A percentile compares a stretch with the other conserved stretches of the same genome.
These are phyloP conservation scores for Pythium dissotocum DNA, from an alignment of 352 stramenopile species.

Conservation along the genomic window DNA sequence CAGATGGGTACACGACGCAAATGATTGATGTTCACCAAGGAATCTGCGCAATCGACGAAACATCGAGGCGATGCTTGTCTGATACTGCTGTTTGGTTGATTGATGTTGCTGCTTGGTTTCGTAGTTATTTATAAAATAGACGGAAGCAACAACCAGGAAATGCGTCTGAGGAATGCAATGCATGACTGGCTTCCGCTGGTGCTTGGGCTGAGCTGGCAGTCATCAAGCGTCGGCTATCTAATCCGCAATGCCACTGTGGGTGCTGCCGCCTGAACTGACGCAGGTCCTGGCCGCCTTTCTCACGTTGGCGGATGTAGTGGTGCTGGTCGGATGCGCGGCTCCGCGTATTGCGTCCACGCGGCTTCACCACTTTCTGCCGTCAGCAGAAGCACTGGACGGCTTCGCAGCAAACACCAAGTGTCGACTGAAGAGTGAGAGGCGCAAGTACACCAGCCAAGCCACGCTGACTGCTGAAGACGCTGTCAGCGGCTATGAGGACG, in stretches of 20 bases:
- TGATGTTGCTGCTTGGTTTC: neutral
- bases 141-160: neutral
- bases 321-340: slow-evolving; percentile 5
- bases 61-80: too few relatives aligned
- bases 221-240: too few relatives aligned
- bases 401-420: slow-evolving; percentile 1
- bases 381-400: slow-evolving; percentile 4
- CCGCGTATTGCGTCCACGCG: neutral
- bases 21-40: neutral
- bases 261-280: slow-evolving; percentile 20
- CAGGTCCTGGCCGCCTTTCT: slow-evolving; percentile 14
- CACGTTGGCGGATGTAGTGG: slow-evolving; percentile 15
- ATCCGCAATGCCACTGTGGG: slow-evolving; percentile 2
- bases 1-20: neutral
- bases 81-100: neutral
- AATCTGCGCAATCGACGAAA: too few relatives aligned
- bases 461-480: neutral
- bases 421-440: slow-evolving; percentile 4
- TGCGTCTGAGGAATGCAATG: too few relatives aligned
- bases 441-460: neutral
- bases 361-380: slow-evolving; percentile 14
- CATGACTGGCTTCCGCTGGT: too few relatives aligned
- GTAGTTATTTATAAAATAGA: neutral
- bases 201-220: too few relatives aligned
- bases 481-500: slow-evolving; percentile 14